Conservation (phyloP, 73 alveolate species). For the Paramecium bursaria region DNA sequence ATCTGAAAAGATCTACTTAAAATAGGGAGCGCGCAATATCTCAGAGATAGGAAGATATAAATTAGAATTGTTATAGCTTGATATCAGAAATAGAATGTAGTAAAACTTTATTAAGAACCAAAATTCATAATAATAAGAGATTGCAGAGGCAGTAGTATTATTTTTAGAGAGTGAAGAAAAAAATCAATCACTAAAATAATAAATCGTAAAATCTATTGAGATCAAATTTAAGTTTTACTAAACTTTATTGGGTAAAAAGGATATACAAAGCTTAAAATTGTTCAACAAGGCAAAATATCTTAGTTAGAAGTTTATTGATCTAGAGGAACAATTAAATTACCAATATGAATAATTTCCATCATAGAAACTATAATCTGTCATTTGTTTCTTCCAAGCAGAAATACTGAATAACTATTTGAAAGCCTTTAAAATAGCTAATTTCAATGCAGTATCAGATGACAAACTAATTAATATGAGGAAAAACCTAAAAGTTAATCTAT, state of each 20-base stretch:
- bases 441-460: constrained; percentile 41
- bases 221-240: not conserved
- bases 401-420: constrained; percentile 33
- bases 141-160: constrained; percentile 24
- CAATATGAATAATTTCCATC: constrained; percentile 40
- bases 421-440: constrained; percentile 39
- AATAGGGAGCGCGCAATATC: not conserved
- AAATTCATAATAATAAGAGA: constrained; percentile 18
- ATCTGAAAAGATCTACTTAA: constrained; percentile 18
- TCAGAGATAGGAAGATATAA: not conserved
- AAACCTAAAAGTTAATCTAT: not conserved
- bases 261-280: not conserved
- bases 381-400: constrained; percentile 37
- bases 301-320: not conserved
- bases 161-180: constrained; percentile 31
- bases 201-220: not conserved
- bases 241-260: not conserved
- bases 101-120: not conserved
- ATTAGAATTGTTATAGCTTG: not conserved
- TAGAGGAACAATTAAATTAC: not conserved
- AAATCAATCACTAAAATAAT: not conserved
- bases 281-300: constrained; percentile 23
- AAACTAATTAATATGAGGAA: constrained; percentile 44
- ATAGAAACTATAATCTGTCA: constrained; percentile 7
- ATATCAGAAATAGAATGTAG: not conserved